Evolutionary conservation across 768 basidiomycete genomes (phyloP).

Genomic region (Macrolepiota fuliginosa): DNA sequence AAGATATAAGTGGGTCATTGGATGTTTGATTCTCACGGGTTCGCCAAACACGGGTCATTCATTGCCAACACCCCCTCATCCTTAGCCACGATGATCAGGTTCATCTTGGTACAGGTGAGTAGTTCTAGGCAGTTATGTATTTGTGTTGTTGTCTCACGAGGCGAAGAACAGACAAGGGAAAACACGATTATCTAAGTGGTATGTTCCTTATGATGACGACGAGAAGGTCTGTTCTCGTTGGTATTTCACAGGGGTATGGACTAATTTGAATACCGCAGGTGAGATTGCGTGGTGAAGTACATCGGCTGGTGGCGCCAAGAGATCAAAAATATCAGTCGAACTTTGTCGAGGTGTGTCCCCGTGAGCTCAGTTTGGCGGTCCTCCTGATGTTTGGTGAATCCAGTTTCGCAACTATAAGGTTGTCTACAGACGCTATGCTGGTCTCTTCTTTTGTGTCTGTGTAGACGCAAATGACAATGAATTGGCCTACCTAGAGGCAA

Average conservation of each 20-base stretch:
- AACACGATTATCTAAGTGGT: conserved; percentile 97
- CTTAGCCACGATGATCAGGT: conserved; percentile 76
- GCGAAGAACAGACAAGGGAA: conserved; percentile 95
- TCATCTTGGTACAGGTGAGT: conserved; percentile 92
- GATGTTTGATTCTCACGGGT: conserved; percentile 7
- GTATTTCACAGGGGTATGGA: not conserved
- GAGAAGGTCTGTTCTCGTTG: conserved; percentile 69
- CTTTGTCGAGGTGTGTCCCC: conserved; percentile 86
- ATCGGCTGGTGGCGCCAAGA: conserved; percentile 90
- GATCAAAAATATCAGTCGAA: conserved; percentile 99
- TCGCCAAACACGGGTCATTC: conserved; percentile 15
- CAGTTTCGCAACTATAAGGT: conserved; percentile 99
- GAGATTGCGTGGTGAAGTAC: conserved; percentile 92
- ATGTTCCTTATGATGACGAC: conserved; percentile 97
- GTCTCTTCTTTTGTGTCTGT: conserved; percentile 96
- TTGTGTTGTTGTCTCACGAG: conserved; percentile 5
- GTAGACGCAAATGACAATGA: conserved; percentile 99
- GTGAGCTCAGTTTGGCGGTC: conserved; percentile 4
- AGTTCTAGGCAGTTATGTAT: not conserved
- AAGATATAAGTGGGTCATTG: not conserved
- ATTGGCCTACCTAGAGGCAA: conserved; percentile 94
- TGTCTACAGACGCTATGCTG: conserved; percentile 95
- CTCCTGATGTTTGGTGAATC: conserved; percentile 6
- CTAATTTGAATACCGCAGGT: conserved; percentile 47
- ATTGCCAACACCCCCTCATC: conserved; percentile 11